Evolutionary conservation across 2,329 filamentous ascomycete genomes (phyloP).

Genomic region (Lasiodiplodia hormozganensis): DNA sequence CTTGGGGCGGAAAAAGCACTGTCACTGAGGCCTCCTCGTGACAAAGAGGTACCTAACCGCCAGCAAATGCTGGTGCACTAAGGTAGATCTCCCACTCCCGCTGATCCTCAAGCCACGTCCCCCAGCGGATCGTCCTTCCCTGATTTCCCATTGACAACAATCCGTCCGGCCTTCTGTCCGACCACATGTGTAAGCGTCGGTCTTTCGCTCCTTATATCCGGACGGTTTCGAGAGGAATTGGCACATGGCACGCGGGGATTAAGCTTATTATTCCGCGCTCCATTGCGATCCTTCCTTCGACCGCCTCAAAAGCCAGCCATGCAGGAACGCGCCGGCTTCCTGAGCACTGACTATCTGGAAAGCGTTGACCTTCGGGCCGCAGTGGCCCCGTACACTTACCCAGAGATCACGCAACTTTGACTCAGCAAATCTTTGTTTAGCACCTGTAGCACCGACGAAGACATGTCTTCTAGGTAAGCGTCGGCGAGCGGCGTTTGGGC

Average conservation of each 20-base stretch:
- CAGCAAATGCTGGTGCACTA: background rate
- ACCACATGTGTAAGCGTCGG: background rate
- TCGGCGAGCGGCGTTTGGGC: background rate
- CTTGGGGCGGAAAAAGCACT: background rate
- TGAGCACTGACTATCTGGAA: background rate
- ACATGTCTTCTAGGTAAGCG: no score
- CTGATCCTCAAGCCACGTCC: background rate
- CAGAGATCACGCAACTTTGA: background rate
- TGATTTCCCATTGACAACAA: background rate
- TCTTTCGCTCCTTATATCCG: background rate
- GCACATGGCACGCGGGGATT: background rate
- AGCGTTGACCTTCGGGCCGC: background rate
- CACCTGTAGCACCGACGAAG: background rate
- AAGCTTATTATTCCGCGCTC: background rate
- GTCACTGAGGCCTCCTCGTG: background rate
- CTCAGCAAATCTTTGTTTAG: background rate
- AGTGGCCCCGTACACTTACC: background rate
- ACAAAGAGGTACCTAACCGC: background rate
- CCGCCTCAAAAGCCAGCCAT: background rate
- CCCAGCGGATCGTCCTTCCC: background rate
- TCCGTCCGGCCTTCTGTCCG: background rate
- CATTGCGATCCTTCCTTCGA: background rate
- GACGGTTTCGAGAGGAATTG: background rate
- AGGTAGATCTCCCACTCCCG: slow-evolving; percentile 1
- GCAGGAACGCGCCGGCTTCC: background rate